Evolutionary conservation across 2,329 filamentous ascomycete genomes (phyloP).

Genomic region (Blastomyces silverae): DNA sequence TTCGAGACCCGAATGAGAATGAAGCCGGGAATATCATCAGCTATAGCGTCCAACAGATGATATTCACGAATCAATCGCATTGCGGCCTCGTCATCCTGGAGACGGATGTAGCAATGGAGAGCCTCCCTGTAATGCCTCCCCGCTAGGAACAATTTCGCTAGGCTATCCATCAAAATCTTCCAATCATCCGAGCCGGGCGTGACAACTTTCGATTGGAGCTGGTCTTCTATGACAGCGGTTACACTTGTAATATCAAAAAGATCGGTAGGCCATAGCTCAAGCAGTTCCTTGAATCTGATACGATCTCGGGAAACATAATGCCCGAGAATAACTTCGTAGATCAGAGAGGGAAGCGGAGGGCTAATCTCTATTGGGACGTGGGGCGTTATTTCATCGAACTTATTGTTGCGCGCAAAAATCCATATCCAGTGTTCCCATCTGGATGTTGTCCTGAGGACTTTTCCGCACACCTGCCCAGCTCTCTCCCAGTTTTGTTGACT

Average conservation of each 20-base stretch:
- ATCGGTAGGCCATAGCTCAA: slow-evolving; percentile 77
- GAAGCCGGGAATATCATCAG: slow-evolving; percentile 83
- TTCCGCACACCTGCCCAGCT: slow-evolving; percentile 74
- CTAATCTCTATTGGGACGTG: slow-evolving; percentile 73
- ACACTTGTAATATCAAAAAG: slow-evolving; percentile 74
- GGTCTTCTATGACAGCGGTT: slow-evolving; percentile 71
- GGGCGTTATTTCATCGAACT: slow-evolving; percentile 81
- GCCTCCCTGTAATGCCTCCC: slow-evolving; percentile 77
- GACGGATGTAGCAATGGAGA: slow-evolving; percentile 75
- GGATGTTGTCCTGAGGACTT: slow-evolving; percentile 69
- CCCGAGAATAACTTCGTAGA: slow-evolving; percentile 83
- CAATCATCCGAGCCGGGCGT: slow-evolving; percentile 76
- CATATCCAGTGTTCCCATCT: slow-evolving; percentile 96
- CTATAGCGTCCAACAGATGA: slow-evolving; percentile 81
- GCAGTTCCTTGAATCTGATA: slow-evolving; percentile 64
- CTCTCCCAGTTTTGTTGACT: slow-evolving; percentile 64
- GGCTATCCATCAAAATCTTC: slow-evolving; percentile 77
- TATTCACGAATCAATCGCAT: slow-evolving; percentile 81
- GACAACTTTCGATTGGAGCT: slow-evolving; percentile 68
- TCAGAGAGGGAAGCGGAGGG: slow-evolving; percentile 68
- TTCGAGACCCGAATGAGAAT: slow-evolving; percentile 77
- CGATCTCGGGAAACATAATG: slow-evolving; percentile 81
- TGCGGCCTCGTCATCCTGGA: slow-evolving; percentile 85
- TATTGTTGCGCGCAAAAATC: slow-evolving; percentile 77
- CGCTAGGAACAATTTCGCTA: slow-evolving; percentile 78